Conservation (phyloP, 179 eudicot genomes). For the Spergularia azorica region DNA sequence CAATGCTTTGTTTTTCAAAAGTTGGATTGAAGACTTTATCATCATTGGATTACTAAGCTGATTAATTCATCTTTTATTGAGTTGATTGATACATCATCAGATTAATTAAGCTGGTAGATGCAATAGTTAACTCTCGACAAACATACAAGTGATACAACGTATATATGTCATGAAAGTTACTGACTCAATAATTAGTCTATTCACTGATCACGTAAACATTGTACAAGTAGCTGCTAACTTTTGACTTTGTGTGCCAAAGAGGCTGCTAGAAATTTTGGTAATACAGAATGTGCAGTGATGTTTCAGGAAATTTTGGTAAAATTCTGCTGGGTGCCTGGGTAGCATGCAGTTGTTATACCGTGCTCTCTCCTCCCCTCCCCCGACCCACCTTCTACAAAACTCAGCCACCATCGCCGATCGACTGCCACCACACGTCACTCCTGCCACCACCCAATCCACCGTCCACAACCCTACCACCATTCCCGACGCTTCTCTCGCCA, state of each 20-base stretch:
- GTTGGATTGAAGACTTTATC: neutral
- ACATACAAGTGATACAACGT: neutral
- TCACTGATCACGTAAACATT: neutral
- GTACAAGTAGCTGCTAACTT: neutral
- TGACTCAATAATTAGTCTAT: constrained; percentile 1
- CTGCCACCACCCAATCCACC: no score
- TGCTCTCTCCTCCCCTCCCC: no score
- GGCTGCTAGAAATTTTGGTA: constrained; percentile 13
- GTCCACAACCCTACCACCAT: no score
- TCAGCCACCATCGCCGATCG: no score
- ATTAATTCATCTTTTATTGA: neutral
- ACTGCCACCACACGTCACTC: no score
- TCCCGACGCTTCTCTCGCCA: no score
- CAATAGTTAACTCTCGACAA: neutral
- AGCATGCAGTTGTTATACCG: no score
- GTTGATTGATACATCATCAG: constrained; percentile 2
- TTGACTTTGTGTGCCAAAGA: constrained; percentile 3
- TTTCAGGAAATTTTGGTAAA: neutral
- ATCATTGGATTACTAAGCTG: no score
- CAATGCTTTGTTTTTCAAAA: neutral
- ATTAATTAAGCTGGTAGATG: neutral
- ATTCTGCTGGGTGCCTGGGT: no score
- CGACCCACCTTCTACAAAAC: no score
- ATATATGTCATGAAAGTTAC: neutral
- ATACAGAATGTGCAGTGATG: neutral